Conservation (phyloP, 345 rosid genomes). For the Odontarrhena argentea region DNA sequence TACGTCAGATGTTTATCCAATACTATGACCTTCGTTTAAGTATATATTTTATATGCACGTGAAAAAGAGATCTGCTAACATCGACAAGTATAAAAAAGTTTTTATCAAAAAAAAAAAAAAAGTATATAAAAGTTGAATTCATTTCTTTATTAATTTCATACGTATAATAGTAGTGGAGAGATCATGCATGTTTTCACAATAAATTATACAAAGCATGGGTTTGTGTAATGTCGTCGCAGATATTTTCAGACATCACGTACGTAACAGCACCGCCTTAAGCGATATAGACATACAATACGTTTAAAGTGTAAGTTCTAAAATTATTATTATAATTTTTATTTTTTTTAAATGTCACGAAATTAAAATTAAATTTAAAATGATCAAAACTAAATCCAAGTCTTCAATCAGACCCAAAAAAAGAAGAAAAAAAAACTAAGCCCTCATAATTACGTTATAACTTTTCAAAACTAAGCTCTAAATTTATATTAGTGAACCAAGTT, state of each 20-base stretch:
- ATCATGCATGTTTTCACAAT: constrained; percentile 30
- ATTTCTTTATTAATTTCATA: not conserved
- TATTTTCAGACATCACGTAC: constrained; percentile 29
- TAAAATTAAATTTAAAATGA: no score
- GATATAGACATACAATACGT: not conserved
- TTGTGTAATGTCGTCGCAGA: constrained; percentile 5
- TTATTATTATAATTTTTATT: no score
- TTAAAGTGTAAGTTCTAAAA: no score
- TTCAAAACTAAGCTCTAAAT: no score
- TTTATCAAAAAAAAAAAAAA: no score
- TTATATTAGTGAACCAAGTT: no score
- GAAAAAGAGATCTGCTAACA: constrained; percentile 17
- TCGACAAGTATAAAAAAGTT: constrained; percentile 21
- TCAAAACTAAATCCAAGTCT: no score
- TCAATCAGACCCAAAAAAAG: no score
- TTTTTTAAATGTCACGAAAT: no score
- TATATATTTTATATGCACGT: constrained; percentile 12
- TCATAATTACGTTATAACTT: no score
- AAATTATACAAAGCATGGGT: constrained; percentile 27
- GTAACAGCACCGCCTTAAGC: constrained; percentile 38
- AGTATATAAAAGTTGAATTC: constrained; percentile 6
- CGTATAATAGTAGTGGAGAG: constrained; percentile 19
- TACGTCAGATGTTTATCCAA: constrained; percentile 14
- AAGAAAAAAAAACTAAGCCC: no score
- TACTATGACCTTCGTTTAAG: not conserved